A percentile compares a stretch with the other conserved stretches of the same genome.
phyloP scores from a whole-genome alignment of 208 protist genomes.

The Acanthamoeba healyi region DNA sequence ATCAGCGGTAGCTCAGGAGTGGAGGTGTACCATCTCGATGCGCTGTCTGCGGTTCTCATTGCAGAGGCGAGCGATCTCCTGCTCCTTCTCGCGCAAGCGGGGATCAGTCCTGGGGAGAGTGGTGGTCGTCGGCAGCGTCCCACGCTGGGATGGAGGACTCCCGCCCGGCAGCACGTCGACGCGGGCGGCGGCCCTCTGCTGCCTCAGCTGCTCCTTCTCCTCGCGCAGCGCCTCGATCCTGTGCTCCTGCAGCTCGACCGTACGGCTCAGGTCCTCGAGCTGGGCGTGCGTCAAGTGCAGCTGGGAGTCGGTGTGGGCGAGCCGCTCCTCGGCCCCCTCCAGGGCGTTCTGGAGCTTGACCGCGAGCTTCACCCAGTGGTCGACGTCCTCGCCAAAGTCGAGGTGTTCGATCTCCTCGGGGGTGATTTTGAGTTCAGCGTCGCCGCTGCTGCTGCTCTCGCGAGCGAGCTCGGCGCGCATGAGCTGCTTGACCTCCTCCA shows the following conservation, averaged over 20 bases:
- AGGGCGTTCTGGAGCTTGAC: not conserved
- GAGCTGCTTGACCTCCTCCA: conserved; percentile 25
- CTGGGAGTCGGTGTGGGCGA: not conserved
- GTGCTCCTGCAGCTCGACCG: not conserved
- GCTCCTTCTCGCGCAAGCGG: not conserved
- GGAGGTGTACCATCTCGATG: not conserved
- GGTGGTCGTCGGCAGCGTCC: not conserved
- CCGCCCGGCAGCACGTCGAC: too few relatives aligned
- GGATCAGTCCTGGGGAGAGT: not conserved
- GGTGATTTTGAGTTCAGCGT: not conserved
- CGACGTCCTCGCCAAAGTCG: not conserved
- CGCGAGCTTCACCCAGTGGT: conserved; percentile 18
- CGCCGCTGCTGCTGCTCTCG: not conserved
- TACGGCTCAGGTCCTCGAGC: not conserved
- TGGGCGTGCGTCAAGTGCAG: not conserved
- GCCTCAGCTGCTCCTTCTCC: not conserved
- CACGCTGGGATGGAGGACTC: not conserved
- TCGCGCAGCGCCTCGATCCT: not conserved
- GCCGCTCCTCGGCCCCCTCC: conserved; percentile 3
- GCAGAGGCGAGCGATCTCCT: not conserved
- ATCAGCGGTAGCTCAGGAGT: not conserved
- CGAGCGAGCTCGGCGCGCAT: not conserved
- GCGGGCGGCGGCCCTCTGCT: not conserved
- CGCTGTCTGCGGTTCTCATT: conserved; percentile 15
- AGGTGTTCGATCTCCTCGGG: not conserved